Percentiles rank a stretch among this genome's conserved stretches.
phyloP scores from a whole-genome alignment of 1,284 basidiomycete species.

The Melampsora larici-populina region DNA sequence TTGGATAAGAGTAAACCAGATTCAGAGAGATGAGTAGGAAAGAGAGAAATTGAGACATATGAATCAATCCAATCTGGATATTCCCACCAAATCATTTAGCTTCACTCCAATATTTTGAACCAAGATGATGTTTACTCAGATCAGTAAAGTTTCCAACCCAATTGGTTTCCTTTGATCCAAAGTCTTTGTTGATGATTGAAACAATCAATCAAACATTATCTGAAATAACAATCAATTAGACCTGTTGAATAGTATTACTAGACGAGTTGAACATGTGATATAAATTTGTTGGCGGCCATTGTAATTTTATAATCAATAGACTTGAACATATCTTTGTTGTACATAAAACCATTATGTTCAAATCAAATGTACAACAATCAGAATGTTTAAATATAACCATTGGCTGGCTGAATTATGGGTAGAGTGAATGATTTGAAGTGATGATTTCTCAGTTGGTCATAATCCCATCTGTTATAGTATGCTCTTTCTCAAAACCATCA shows the following conservation, averaged over 20 bases:
- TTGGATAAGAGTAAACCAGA: not conserved
- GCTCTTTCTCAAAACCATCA: constrained; percentile 41
- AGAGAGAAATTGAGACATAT: not conserved
- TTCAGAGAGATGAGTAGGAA: not conserved
- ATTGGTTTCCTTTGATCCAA: no score
- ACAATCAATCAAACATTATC: constrained; percentile 41
- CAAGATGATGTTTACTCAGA: constrained; percentile 25
- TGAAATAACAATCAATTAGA: not conserved
- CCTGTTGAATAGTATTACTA: not conserved
- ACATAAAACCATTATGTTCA: constrained; percentile 25
- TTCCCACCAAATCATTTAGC: constrained; percentile 28
- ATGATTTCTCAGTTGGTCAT: not conserved
- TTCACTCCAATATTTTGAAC: constrained; percentile 11
- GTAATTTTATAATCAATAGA: constrained; percentile 42
- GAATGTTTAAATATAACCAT: no score
- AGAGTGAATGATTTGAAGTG: no score
- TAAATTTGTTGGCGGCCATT: constrained; percentile 24
- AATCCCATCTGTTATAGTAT: constrained; percentile 42
- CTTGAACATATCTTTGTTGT: constrained; percentile 39
- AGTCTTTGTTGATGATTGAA: constrained; percentile 42
- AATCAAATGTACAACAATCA: no score
- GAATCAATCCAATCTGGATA: constrained; percentile 42
- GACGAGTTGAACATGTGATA: not conserved
- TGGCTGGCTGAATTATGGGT: no score
- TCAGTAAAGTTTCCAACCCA: constrained; percentile 42